A percentile compares a stretch with the other conserved stretches of the same genome.
These are phyloP conservation scores for Pueraria montana DNA, from an alignment of 306 rosid genomes.

Conservation along the genomic window DNA sequence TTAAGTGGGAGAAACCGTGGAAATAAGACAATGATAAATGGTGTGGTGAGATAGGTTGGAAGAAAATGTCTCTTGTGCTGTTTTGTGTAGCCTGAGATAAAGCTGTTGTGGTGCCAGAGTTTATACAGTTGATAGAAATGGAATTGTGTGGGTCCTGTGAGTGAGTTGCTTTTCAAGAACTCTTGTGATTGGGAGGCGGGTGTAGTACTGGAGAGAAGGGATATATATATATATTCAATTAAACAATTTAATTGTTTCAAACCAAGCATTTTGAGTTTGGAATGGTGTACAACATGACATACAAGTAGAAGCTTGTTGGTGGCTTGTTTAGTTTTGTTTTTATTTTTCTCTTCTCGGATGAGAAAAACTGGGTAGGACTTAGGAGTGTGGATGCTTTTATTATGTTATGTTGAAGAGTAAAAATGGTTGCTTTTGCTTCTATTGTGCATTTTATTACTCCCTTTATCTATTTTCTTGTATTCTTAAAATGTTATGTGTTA, in stretches of 20 bases:
- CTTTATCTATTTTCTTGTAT: background rate
- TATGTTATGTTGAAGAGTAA: background rate
- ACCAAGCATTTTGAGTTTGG: conserved; percentile 32
- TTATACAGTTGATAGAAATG: conserved; percentile 9
- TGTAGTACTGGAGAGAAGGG: conserved; percentile 1
- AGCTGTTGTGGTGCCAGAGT: background rate
- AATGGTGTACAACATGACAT: conserved; percentile 9
- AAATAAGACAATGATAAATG: conserved; percentile 6
- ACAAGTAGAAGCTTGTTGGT: conserved; percentile 12
- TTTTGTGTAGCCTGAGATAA: conserved; percentile 13
- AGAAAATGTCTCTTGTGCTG: conserved; percentile 12
- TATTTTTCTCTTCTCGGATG: background rate
- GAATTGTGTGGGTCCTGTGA: conserved; percentile 12
- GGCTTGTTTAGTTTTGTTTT: conserved; percentile 1
- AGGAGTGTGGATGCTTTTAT: conserved; percentile 8
- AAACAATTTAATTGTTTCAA: conserved; percentile 8
- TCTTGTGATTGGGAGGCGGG: background rate
- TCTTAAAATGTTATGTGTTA: background rate
- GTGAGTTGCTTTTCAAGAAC: conserved; percentile 21
- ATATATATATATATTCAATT: conserved; percentile 2
- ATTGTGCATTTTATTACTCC: background rate
- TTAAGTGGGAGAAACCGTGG: conserved; percentile 2
- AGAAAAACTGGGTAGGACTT: conserved; percentile 17
- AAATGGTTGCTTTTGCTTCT: conserved; percentile 36
- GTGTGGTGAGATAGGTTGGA: conserved; percentile 14